These are phyloP conservation scores for Jamesozyma piceae DNA, from an alignment of 805 yeast species.

Conservation along the genomic window DNA sequence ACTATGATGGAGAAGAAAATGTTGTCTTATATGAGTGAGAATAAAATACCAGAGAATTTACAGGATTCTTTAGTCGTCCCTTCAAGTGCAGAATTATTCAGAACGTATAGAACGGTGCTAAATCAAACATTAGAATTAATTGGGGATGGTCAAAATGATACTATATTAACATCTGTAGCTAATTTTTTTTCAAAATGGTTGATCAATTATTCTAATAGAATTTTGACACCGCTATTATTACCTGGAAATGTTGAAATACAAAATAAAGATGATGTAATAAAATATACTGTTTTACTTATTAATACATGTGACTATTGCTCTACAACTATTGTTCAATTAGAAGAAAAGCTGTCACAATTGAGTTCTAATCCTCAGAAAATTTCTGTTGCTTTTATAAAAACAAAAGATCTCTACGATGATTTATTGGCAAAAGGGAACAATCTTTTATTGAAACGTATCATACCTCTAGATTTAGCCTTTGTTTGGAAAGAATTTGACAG, in stretches of 20 bases:
- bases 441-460: constrained; percentile 43
- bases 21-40: constrained; percentile 50
- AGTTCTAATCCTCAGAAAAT: constrained; percentile 36
- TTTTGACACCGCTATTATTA: constrained; percentile 44
- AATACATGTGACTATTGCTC: constrained; percentile 89
- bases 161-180: constrained; percentile 36
- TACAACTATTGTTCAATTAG: constrained; percentile 67
- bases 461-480: constrained; percentile 51
- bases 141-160: constrained; percentile 21
- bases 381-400: constrained; percentile 41
- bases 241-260: constrained; percentile 29
- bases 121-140: constrained; percentile 56
- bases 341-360: constrained; percentile 44
- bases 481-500: constrained; percentile 79
- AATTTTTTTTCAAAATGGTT: constrained; percentile 59
- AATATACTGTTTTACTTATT: constrained; percentile 58
- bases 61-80: constrained; percentile 61
- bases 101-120: constrained; percentile 62
- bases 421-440: constrained; percentile 51
- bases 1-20: constrained; percentile 50
- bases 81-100: constrained; percentile 80
- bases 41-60: constrained; percentile 42
- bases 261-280: constrained; percentile 49
- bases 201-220: constrained; percentile 43
- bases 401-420: constrained; percentile 48